Conservation (phyloP, 495 filamentous ascomycete genomes). For the Penicillium chermesinum region DNA sequence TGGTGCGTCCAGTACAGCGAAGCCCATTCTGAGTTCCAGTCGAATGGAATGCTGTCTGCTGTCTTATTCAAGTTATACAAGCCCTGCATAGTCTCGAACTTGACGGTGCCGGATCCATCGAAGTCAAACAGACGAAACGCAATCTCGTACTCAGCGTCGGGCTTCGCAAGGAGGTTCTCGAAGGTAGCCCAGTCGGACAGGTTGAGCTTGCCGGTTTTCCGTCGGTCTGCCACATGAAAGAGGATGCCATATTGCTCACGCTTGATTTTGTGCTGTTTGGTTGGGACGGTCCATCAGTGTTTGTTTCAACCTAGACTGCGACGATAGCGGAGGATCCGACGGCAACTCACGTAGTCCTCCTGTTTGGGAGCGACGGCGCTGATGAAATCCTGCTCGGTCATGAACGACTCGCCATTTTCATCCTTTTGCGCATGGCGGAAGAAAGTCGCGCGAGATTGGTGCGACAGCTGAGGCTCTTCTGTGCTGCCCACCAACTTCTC, state of each 20-base stretch:
- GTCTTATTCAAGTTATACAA: conserved; percentile 80
- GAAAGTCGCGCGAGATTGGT: conserved; percentile 68
- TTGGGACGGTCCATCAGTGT: background rate
- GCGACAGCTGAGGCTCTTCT: conserved; percentile 58
- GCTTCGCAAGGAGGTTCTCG: conserved; percentile 86
- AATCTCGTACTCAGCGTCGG: conserved; percentile 98
- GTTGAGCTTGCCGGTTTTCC: conserved; percentile 61
- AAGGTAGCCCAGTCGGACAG: conserved; percentile 87
- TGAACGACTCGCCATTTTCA: conserved; percentile 69
- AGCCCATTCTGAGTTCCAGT: conserved; percentile 98
- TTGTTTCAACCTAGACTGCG: background rate
- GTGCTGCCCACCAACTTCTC: conserved; percentile 67
- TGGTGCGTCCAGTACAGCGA: conserved; percentile 84
- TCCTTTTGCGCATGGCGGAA: conserved; percentile 71
- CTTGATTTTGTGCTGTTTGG: conserved; percentile 85
- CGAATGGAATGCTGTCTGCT: conserved; percentile 76
- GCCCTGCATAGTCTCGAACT: conserved; percentile 77
- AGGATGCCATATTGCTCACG: conserved; percentile 91
- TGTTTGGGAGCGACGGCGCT: conserved; percentile 79
- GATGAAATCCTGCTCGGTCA: conserved; percentile 81
- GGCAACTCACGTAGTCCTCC: conserved; percentile 79
- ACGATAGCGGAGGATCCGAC: too few species aligned
- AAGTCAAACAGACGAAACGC: conserved; percentile 93
- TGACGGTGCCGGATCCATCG: conserved; percentile 73
- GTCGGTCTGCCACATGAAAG: conserved; percentile 82